Evolutionary conservation across 164 flowering plant genomes (phyloP), one percentile per base, ranked within the genome.

Genomic region (Dillenia turbinata): DNA sequence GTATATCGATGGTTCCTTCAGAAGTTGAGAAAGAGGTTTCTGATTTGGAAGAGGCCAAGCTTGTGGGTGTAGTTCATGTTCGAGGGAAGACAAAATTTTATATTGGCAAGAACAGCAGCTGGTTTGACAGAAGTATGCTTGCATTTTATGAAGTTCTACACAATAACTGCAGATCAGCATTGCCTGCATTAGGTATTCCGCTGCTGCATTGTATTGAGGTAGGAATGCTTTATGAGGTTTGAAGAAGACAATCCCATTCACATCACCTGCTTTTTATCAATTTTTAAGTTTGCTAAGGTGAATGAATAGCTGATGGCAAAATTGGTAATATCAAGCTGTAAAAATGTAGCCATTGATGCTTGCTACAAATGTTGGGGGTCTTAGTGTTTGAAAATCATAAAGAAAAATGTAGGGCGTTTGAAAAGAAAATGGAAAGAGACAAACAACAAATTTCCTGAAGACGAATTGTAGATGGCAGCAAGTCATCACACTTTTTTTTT

Each of bases 221-320:
- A 52, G 96, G 93, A 33, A 89, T 89, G 96, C 80, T 85, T 47
- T 89, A 87, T 52, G 93, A 89, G 72, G 89, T 83, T 51, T 88
- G 75, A 81, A 59, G 40, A 5, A 7, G 40, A 33, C 40, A 33
- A 33, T 33, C 40, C 40, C 40, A 33, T 33, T 33, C 40, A 0
- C 6, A 33, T 19, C 22, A 19, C 22, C 22, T n/a, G 22, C 22
- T 19, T 19, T 19, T 19, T 19, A 19, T 19, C 22, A 19, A 19
- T 19, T 19, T 19, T 19, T 1, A 19, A 19, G 22, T 19, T 19
- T 19, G 22, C 22, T 19, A 19, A 19, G 1, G 22, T 19, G 22
- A 19, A 19, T 19, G 22, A 1, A 19, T 19, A 19, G 22, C 22
- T 19, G 22, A 19, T 19, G 22, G 22, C 22, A 1, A 19, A 1